Conservation (phyloP, 1,284 basidiomycete species). For the Paramarasmius palmivorus region DNA sequence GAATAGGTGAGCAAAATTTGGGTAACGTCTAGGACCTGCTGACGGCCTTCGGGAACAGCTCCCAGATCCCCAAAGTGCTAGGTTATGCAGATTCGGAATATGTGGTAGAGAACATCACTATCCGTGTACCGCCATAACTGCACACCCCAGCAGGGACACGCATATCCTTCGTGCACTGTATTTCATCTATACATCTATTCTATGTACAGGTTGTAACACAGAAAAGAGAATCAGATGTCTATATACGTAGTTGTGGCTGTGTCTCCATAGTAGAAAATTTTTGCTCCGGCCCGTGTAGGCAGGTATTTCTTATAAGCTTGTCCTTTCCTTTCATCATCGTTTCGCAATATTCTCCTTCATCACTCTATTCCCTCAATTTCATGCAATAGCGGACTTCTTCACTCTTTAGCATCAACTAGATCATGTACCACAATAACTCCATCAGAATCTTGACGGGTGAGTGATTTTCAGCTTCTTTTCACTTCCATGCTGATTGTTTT, state of each 20-base stretch:
- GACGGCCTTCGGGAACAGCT: too few relatives aligned
- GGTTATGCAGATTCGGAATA: slow-evolving; percentile 97
- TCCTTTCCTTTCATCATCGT: background rate
- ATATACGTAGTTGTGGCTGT: slow-evolving; percentile 14
- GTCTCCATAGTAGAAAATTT: slow-evolving; percentile 4
- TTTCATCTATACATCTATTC: too few relatives aligned
- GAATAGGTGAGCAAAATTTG: slow-evolving; percentile 88
- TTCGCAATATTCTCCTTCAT: slow-evolving; percentile 16
- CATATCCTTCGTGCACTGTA: too few relatives aligned
- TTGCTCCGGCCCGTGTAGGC: background rate
- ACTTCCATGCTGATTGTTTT: slow-evolving; percentile 16
- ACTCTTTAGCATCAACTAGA: slow-evolving; percentile 20
- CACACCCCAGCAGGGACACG: background rate
- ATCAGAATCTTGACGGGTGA: slow-evolving; percentile 90
- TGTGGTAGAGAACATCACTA: slow-evolving; percentile 91
- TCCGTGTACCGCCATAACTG: slow-evolving; percentile 46
- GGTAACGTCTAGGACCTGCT: too few relatives aligned
- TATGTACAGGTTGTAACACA: too few relatives aligned
- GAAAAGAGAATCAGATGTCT: background rate
- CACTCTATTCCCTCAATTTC: slow-evolving; percentile 16
- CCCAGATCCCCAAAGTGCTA: slow-evolving; percentile 77
- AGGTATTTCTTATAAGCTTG: background rate
- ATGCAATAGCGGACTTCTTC: slow-evolving; percentile 34
- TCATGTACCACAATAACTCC: slow-evolving; percentile 89
- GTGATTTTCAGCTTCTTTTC: slow-evolving; percentile 27